These are phyloP conservation scores for Leccinum subtestaceum DNA, from an alignment of 768 basidiomycete genomes.

Conservation along the genomic window DNA sequence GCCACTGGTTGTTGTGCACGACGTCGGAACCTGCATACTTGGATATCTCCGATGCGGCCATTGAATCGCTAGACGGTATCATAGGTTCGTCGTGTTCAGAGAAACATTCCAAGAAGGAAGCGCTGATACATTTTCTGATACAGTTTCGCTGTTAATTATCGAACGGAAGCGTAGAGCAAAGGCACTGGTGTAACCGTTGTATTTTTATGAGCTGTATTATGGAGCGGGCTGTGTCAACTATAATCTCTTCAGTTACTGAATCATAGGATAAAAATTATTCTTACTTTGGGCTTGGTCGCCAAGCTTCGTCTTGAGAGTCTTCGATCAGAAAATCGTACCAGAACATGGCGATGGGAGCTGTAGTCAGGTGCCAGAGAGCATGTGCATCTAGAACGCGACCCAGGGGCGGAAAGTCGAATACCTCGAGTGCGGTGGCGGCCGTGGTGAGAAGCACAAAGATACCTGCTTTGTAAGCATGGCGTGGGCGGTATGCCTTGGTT, in stretches of 20 bases:
- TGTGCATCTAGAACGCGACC: conserved; percentile 83
- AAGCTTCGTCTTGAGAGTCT: conserved; percentile 69
- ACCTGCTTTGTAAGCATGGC: conserved; percentile 51
- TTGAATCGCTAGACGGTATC: conserved; percentile 36
- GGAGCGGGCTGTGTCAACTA: conserved; percentile 15
- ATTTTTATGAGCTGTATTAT: neutral
- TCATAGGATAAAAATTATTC: conserved; percentile 3
- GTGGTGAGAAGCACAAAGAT: conserved; percentile 69
- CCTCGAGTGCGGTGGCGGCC: conserved; percentile 72
- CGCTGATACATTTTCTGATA: neutral
- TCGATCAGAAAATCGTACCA: conserved; percentile 87
- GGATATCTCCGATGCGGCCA: conserved; percentile 32
- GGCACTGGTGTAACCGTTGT: conserved; percentile 5
- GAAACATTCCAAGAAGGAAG: neutral
- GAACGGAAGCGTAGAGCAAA: conserved; percentile 27
- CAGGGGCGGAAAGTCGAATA: conserved; percentile 89
- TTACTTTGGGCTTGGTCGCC: conserved; percentile 47
- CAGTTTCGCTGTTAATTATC: conserved; percentile 35
- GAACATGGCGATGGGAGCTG: conserved; percentile 66
- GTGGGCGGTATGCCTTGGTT: conserved; percentile 57
- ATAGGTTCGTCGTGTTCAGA: conserved; percentile 27
- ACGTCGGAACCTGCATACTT: conserved; percentile 37
- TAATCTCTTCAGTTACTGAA: conserved; percentile 8
- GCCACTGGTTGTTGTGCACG: conserved; percentile 33
- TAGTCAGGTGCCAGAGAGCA: conserved; percentile 88